Percentiles rank a stretch among this genome's conserved stretches.
These are phyloP conservation scores for Tetrapisispora arboricola DNA, from an alignment of 805 yeast species.

Conservation along the genomic window DNA sequence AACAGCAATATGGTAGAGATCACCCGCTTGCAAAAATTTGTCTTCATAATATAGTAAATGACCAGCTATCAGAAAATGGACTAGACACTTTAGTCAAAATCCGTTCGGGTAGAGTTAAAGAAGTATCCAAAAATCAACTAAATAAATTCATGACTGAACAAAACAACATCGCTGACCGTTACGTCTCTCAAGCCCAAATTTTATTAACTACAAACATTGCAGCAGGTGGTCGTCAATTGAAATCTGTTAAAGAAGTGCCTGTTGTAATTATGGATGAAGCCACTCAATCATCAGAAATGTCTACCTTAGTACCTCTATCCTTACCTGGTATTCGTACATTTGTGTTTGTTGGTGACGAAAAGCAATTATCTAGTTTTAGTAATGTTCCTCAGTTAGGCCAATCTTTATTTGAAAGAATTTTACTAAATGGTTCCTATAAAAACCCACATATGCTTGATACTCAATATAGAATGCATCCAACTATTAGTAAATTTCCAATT, in stretches of 20 bases:
- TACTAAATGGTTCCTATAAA: slow-evolving; percentile 49
- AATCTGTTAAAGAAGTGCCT: slow-evolving; percentile 44
- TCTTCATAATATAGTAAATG: slow-evolving; percentile 49
- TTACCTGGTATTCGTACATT: slow-evolving; percentile 57
- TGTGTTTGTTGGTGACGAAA: slow-evolving; percentile 68
- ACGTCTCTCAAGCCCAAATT: slow-evolving; percentile 55
- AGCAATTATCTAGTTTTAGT: slow-evolving; percentile 62
- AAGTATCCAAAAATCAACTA: slow-evolving; percentile 38
- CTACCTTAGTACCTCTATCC: slow-evolving; percentile 59
- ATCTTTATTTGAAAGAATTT: slow-evolving; percentile 59
- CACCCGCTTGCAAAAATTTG: slow-evolving; percentile 53
- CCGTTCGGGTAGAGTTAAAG: slow-evolving; percentile 32
- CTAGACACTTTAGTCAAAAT: slow-evolving; percentile 37
- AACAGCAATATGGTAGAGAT: slow-evolving; percentile 45
- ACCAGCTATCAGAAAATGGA: slow-evolving; percentile 37
- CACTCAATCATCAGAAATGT: slow-evolving; percentile 67
- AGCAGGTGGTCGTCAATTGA: slow-evolving; percentile 58
- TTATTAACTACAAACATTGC: slow-evolving; percentile 65
- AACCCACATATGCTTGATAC: slow-evolving; percentile 60
- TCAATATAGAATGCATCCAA: slow-evolving; percentile 67
- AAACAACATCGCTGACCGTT: slow-evolving; percentile 37
- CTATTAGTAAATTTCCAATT: slow-evolving; percentile 80
- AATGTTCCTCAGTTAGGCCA: slow-evolving; percentile 55
- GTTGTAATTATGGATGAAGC: slow-evolving; percentile 73
- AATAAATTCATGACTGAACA: slow-evolving; percentile 39